phyloP scores from a whole-genome alignment of 1,284 basidiomycete genomes.

The Volvariella surrecta region DNA sequence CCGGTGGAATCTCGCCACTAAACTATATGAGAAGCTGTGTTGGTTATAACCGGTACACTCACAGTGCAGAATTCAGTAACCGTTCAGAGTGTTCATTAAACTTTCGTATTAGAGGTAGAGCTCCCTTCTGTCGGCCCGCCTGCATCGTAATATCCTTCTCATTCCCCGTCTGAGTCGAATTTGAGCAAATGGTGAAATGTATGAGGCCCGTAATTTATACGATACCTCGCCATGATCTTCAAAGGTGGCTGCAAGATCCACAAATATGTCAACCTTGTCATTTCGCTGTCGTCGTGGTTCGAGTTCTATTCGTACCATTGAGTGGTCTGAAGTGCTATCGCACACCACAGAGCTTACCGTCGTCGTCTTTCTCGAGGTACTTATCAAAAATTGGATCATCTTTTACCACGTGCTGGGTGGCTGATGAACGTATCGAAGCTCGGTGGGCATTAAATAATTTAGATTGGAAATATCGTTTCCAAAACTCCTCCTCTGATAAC shows the following conservation, averaged over 20 bases:
- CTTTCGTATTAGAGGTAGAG: conserved; percentile 88
- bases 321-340: not conserved
- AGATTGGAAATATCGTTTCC: conserved; percentile 94
- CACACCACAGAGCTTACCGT: conserved; percentile 45
- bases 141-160: conserved; percentile 93
- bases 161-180: conserved; percentile 66
- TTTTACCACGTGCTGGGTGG: conserved; percentile 77
- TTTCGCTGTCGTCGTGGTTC: conserved; percentile 69
- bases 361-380: conserved; percentile 92
- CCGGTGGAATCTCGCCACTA: conserved; percentile 49
- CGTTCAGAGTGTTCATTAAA: conserved; percentile 97
- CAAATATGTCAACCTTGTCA: conserved; percentile 67
- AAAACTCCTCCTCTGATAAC: conserved; percentile 89
- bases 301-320: conserved; percentile 67
- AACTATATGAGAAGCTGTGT: conserved; percentile 3
- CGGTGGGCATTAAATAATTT: conserved; percentile 92
- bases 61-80: conserved; percentile 73
- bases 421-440: conserved; percentile 84
- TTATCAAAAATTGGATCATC: conserved; percentile 94
- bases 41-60: conserved; percentile 18
- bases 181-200: conserved; percentile 1
- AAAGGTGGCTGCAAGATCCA: conserved; percentile 83
- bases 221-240: conserved; percentile 86
- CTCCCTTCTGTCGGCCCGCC: conserved; percentile 80
- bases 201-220: not conserved